Evolutionary conservation across 1,139 yeast genomes (phyloP), one percentile per base, ranked within the genome.

Genomic region (Zygosaccharomyces pseudobailii): DNA sequence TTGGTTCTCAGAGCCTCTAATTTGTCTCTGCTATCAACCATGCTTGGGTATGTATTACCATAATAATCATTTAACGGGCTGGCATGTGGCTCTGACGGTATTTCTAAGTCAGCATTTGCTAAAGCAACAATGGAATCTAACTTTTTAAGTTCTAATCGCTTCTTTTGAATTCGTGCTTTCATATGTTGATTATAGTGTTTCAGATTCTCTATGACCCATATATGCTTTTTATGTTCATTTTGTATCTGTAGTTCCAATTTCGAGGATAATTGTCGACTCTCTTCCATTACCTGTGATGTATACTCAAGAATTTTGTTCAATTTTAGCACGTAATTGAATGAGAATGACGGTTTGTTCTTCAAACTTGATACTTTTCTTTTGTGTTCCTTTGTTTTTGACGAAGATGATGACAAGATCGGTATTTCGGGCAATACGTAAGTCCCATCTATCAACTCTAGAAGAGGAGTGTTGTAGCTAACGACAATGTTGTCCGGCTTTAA

Each of bases 301-400:
- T 63, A 63, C 36, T 62, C 66, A 4, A 58, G 28, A 8, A 61
- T 36, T 36, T 58, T 65, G 27, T 57, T 59, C 19, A 65, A 22
- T 37, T 63, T 63, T 13, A 65, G 38, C 13, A 59, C 43, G 3
- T 57, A 48, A 47, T 61, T 65, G 42, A 55, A 65, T 6, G 53
- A 51, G 23, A 57, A 52, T 1, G 65, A 58, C 22, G 42, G 42
- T 36, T 53, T 50, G 3, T 36, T 7, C 23, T 33, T 48, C 35
- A 21, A 28, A 19, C 21, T 37, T 6, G 50, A 45, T n/a, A 33
- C 22, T 9, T 36, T 40, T 20, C 41, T 42, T 20, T 36, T 41
- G 28, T 44, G 45, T 13, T 17, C 7, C 8, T 23, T 21, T 6
- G 8, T 10, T 21, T 10, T 10, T 24, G 33, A 34, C n/a, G 13